Evolutionary conservation across 352 stramenopile species (phyloP).

Genomic region (Phytophthora palmivora): DNA sequence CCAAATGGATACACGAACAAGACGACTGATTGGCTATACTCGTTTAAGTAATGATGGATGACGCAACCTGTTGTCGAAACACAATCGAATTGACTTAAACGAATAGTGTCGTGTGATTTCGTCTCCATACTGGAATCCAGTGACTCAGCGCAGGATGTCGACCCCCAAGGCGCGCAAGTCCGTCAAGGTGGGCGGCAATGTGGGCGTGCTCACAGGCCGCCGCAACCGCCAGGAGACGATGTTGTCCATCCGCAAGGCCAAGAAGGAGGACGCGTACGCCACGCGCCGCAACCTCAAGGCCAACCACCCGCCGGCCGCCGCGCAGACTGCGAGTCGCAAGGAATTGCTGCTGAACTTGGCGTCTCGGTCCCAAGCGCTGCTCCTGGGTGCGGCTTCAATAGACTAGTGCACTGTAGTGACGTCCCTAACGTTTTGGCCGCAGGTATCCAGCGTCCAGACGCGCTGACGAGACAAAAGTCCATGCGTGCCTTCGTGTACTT

Average conservation of each 20-base stretch:
- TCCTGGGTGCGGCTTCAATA: constrained; percentile 49
- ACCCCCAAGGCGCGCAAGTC: constrained; percentile 70
- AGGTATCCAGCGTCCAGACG: constrained; percentile 85
- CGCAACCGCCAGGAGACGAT: constrained; percentile 89
- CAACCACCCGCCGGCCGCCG: constrained; percentile 61
- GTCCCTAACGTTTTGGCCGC: background rate
- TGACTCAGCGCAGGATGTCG: constrained; percentile 36
- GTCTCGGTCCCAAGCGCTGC: constrained; percentile 75
- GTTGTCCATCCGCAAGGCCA: constrained; percentile 88
- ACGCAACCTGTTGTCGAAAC: no score
- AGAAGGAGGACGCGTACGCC: constrained; percentile 90
- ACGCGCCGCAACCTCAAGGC: constrained; percentile 87
- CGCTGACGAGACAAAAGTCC: constrained; percentile 77
- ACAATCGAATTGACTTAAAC: no score
- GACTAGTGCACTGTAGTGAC: no score
- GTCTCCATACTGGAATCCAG: constrained; percentile 31
- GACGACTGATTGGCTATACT: no score
- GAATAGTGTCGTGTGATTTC: background rate
- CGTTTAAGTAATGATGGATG: no score
- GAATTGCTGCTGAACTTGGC: constrained; percentile 85
- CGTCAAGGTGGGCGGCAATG: constrained; percentile 72
- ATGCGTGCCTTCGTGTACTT: constrained; percentile 90
- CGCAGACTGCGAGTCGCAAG: constrained; percentile 56
- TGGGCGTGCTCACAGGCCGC: constrained; percentile 77
- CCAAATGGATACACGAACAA: no score